phyloP scores from a whole-genome alignment of 2,329 filamentous ascomycete species.

The Fusarium euwallaceae region DNA sequence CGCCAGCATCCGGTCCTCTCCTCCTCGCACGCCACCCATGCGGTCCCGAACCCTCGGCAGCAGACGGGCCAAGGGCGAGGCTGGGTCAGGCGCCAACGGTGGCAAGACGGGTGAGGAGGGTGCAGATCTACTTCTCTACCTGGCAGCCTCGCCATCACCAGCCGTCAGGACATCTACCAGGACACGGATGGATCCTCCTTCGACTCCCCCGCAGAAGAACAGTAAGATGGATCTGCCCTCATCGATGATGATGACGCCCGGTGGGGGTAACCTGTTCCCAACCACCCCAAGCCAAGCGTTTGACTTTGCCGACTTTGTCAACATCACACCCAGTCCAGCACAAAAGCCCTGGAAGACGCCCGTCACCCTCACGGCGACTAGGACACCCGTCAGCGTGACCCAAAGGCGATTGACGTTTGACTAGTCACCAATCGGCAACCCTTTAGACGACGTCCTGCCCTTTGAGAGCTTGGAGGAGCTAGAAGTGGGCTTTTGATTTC shows the following conservation, averaged over 20 bases:
- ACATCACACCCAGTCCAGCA: constrained; percentile 95
- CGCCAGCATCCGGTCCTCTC: constrained; percentile 79
- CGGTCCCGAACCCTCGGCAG: constrained; percentile 64
- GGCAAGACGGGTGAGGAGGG: constrained; percentile 82
- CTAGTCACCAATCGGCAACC: constrained; percentile 58
- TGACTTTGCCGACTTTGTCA: constrained; percentile 97
- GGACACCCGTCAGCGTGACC: constrained; percentile 75
- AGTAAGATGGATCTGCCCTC: constrained; percentile 78
- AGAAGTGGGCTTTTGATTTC: constrained; percentile 34
- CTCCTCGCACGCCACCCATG: constrained; percentile 85
- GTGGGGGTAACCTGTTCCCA: constrained; percentile 76
- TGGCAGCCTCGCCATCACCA: constrained; percentile 92
- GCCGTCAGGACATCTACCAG: constrained; percentile 67
- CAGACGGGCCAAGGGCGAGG: constrained; percentile 63
- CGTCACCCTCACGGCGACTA: constrained; percentile 62
- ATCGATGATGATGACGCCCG: constrained; percentile 90
- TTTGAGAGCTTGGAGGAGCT: constrained; percentile 26
- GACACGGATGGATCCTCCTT: constrained; percentile 74
- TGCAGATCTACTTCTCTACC: constrained; percentile 83
- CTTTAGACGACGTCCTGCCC: neutral
- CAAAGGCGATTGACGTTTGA: constrained; percentile 87
- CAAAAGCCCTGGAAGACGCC: constrained; percentile 92
- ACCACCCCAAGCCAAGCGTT: constrained; percentile 86
- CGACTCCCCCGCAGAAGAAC: constrained; percentile 81
- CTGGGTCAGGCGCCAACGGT: constrained; percentile 54